These are phyloP conservation scores for Cyclocybe cylindracea DNA, from an alignment of 768 basidiomycete genomes.

Conservation along the genomic window DNA sequence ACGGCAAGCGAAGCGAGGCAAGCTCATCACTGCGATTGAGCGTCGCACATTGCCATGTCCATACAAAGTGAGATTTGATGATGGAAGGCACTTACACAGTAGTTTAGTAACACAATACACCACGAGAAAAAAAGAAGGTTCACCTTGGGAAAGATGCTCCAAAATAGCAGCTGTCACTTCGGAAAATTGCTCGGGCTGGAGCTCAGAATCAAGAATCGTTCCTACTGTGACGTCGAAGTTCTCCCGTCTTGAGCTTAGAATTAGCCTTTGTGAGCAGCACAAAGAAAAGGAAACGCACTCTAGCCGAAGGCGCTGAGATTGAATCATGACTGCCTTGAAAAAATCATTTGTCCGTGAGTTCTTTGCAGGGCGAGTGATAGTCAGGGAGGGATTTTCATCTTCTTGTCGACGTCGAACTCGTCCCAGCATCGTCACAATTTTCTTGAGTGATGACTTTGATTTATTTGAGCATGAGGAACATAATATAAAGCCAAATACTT, in stretches of 20 bases:
- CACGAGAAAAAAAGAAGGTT: not conserved
- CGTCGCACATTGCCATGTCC: slow-evolving; percentile 15
- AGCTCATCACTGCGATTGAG: slow-evolving; percentile 12
- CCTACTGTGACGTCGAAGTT: slow-evolving; percentile 9
- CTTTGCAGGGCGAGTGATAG: not conserved
- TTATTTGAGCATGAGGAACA: not conserved
- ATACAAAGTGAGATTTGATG: slow-evolving; percentile 10
- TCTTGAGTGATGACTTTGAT: slow-evolving; percentile 11
- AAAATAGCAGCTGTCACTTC: slow-evolving; percentile 11
- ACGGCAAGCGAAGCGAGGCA: slow-evolving; percentile 3
- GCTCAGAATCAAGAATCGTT: slow-evolving; percentile 12
- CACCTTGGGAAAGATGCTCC: slow-evolving; percentile 4
- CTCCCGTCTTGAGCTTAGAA: not conserved
- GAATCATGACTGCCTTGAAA: slow-evolving; percentile 11
- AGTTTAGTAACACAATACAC: not conserved
- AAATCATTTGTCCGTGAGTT: slow-evolving; percentile 9
- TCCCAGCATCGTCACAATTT: slow-evolving; percentile 12
- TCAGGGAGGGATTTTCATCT: slow-evolving; percentile 7
- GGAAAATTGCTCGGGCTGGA: slow-evolving; percentile 9
- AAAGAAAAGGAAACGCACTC: not conserved
- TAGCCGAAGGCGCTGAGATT: slow-evolving; percentile 9
- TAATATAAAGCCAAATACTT: too few species aligned
- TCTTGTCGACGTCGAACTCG: slow-evolving; percentile 9
- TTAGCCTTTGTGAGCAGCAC: not conserved
- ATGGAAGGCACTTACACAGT: slow-evolving; percentile 8